Conservation (phyloP, 177 flowering plant genomes). For the Vitis hybrid region DNA sequence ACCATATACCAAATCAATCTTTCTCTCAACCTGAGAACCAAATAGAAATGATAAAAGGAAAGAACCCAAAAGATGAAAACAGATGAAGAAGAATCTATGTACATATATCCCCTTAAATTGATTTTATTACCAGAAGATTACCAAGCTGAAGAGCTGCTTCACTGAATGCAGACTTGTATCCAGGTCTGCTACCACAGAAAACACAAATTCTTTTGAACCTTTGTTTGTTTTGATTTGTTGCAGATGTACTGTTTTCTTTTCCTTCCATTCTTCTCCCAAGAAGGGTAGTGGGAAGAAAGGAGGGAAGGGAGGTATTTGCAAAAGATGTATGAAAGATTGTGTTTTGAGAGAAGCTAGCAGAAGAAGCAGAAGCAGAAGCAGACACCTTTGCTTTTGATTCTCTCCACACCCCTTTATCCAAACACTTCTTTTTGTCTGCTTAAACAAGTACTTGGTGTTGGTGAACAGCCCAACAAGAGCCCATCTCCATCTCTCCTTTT, state of each 20-base stretch:
- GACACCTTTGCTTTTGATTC: slow-evolving; percentile 17
- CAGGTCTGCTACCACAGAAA: slow-evolving; percentile 76
- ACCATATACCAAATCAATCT: slow-evolving; percentile 73
- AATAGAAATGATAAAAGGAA: not conserved
- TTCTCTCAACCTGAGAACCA: slow-evolving; percentile 52
- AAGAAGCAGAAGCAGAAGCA: slow-evolving; percentile 16
- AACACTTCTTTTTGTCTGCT: slow-evolving; percentile 39
- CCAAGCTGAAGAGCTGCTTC: slow-evolving; percentile 79
- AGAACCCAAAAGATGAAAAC: not conserved
- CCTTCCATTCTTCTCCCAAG: slow-evolving; percentile 26
- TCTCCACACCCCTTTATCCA: slow-evolving; percentile 11
- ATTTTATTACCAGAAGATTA: slow-evolving; percentile 46
- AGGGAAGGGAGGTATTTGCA: not conserved
- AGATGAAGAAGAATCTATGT: not conserved
- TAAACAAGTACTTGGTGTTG: slow-evolving; percentile 36
- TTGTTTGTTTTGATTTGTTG: slow-evolving; percentile 25
- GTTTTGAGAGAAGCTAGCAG: not conserved
- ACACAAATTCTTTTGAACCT: slow-evolving; percentile 68
- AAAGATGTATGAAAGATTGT: not conserved
- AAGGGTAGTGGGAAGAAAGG: slow-evolving; percentile 1
- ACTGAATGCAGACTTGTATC: slow-evolving; percentile 55
- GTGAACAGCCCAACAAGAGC: slow-evolving; percentile 33
- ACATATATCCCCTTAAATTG: too few species aligned
- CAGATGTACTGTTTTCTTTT: slow-evolving; percentile 16
- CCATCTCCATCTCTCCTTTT: slow-evolving; percentile 31